Evolutionary conservation across 352 stramenopile species (phyloP).

Genomic region (Phytopythium kandeliae): DNA sequence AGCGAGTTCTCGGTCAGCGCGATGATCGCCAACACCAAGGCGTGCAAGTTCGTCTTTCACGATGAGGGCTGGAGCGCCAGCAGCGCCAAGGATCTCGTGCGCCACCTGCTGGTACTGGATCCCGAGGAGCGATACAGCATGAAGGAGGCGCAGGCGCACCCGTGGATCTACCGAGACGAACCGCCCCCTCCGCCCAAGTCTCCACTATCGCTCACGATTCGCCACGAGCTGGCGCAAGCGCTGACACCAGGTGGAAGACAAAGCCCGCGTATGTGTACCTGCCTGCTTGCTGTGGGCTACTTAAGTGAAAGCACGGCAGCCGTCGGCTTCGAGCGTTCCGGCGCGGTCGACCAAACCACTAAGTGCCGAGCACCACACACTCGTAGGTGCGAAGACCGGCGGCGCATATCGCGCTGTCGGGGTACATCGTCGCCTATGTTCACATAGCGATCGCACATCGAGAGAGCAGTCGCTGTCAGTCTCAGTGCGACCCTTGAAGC

Average conservation of each 20-base stretch:
- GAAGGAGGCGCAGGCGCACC: conserved; percentile 59
- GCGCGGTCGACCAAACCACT: no score
- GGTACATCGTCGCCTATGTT: no score
- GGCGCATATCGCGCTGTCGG: no score
- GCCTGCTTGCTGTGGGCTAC: no score
- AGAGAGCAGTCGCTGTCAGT: no score
- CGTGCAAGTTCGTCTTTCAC: conserved; percentile 68
- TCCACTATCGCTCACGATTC: conserved; percentile 63
- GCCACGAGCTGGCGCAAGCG: conserved; percentile 59
- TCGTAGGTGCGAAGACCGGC: no score
- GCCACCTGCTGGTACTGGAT: conserved; percentile 72
- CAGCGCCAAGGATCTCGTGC: conserved; percentile 72
- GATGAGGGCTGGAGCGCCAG: conserved; percentile 66
- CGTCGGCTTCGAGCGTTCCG: no score
- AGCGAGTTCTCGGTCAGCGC: conserved; percentile 72
- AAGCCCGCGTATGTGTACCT: conserved; percentile 14
- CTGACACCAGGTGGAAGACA: conserved; percentile 50
- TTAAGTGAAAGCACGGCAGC: no score
- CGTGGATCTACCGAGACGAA: conserved; percentile 43
- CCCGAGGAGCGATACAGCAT: conserved; percentile 61
- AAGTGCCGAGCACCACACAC: no score
- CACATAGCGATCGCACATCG: no score
- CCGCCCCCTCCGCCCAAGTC: conserved; percentile 17
- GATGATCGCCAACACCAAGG: conserved; percentile 81
- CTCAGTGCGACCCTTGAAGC: no score